phyloP scores from a whole-genome alignment of 768 basidiomycete genomes.

The Boletus rubroflammeus region DNA sequence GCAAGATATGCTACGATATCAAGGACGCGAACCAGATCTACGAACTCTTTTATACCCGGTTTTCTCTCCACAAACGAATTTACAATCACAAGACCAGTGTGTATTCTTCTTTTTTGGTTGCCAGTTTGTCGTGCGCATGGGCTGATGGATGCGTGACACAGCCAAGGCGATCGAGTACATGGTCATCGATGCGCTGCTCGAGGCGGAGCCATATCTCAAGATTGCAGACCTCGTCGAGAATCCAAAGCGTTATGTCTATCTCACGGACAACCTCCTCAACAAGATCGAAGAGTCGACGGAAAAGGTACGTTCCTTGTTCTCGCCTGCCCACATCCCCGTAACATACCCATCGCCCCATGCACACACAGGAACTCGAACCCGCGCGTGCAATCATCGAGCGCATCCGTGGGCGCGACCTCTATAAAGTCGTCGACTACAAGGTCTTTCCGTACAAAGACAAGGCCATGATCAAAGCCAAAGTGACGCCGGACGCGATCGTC shows the following conservation, averaged over 20 bases:
- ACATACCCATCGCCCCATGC: no score
- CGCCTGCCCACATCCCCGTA: no score
- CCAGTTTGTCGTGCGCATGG: not conserved
- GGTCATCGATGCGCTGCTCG: constrained; percentile 75
- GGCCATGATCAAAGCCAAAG: constrained; percentile 19
- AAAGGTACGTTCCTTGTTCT: constrained; percentile 3
- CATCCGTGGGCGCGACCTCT: constrained; percentile 61
- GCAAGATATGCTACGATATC: constrained; percentile 76
- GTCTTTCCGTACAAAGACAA: constrained; percentile 37
- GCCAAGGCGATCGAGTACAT: constrained; percentile 80
- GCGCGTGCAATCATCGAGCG: constrained; percentile 62
- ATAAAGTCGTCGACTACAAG: constrained; percentile 66
- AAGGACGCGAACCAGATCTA: constrained; percentile 78
- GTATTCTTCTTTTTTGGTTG: not conserved
- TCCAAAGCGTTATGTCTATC: constrained; percentile 55
- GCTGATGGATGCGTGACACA: constrained; percentile 18
- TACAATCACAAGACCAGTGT: constrained; percentile 72
- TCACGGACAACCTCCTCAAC: constrained; percentile 67
- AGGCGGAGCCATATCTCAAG: constrained; percentile 61
- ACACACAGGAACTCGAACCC: constrained; percentile 50
- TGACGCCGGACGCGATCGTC: constrained; percentile 44
- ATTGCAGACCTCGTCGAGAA: constrained; percentile 55
- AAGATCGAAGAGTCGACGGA: constrained; percentile 53
- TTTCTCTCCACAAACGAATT: constrained; percentile 78
- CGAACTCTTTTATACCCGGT: constrained; percentile 69